phyloP scores from a whole-genome alignment of 495 filamentous ascomycete genomes.

The Symbiotaphrina buchneri region DNA sequence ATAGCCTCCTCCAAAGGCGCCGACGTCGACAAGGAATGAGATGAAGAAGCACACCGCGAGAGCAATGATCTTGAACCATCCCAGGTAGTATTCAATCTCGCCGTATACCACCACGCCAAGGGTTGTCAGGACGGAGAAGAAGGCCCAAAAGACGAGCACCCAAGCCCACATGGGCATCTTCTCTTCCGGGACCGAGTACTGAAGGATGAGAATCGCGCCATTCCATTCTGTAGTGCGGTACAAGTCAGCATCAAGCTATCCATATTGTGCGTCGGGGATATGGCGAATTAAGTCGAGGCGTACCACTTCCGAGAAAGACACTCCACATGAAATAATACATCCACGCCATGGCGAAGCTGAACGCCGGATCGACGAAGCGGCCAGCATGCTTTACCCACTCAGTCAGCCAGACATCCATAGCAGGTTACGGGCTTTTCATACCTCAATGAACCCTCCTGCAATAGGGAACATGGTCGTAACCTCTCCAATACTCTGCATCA shows the following conservation, averaged over 20 bases:
- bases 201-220: too few relatives aligned
- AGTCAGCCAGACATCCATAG: too few relatives aligned
- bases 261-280: too few relatives aligned
- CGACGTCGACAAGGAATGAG: background rate
- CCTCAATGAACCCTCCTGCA: slow-evolving; percentile 11
- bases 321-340: slow-evolving; percentile 41
- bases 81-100: slow-evolving; percentile 31
- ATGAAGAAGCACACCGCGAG: slow-evolving; percentile 22
- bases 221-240: too few relatives aligned
- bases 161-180: slow-evolving; percentile 26
- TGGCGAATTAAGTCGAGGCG: too few relatives aligned
- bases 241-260: too few relatives aligned
- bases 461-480: slow-evolving; percentile 27
- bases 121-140: slow-evolving; percentile 24
- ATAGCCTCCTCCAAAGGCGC: too few relatives aligned
- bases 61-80: slow-evolving; percentile 29
- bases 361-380: slow-evolving; percentile 9
- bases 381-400: too few relatives aligned
- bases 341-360: slow-evolving; percentile 25
- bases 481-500: slow-evolving; percentile 25
- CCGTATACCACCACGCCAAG: slow-evolving; percentile 28
- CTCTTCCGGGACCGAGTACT: too few relatives aligned
- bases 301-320: too few relatives aligned
- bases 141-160: slow-evolving; percentile 26
- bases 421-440: too few relatives aligned